Percentiles rank a stretch among this genome's conserved stretches.
These are phyloP conservation scores for Rhynchosporium agropyri DNA, from an alignment of 2,329 filamentous ascomycete species.

Conservation along the genomic window DNA sequence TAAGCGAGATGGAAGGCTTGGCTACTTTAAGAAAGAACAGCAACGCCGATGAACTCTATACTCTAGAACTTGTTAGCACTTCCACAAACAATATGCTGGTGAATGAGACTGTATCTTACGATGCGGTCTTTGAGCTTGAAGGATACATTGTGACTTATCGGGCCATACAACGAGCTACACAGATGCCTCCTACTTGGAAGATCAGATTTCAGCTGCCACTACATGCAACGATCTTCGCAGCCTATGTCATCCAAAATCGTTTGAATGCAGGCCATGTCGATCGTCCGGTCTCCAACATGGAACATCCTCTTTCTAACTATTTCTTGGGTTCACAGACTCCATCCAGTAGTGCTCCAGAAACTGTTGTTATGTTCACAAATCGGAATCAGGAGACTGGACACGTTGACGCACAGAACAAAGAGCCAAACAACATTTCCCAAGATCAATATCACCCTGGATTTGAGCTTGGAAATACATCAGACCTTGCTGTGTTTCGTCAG, in stretches of 20 bases:
- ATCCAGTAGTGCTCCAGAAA: constrained; percentile 2
- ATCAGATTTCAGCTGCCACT: constrained; percentile 24
- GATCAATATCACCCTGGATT: neutral
- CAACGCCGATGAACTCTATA: constrained; percentile 1
- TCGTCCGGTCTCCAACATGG: constrained; percentile 2
- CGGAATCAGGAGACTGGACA: neutral
- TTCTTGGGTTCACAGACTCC: neutral
- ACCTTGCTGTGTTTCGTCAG: neutral
- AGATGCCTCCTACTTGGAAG: constrained; percentile 20
- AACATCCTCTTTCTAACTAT: neutral
- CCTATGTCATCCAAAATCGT: neutral
- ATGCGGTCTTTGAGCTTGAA: constrained; percentile 6
- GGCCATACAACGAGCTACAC: constrained; percentile 1
- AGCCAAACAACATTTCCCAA: neutral
- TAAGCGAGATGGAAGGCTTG: constrained; percentile 3
- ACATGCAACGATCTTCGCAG: constrained; percentile 12
- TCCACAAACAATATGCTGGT: constrained; percentile 10
- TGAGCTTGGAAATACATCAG: neutral
- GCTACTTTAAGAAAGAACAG: constrained; percentile 10
- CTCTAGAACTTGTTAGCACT: constrained; percentile 4
- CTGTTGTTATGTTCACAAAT: neutral
- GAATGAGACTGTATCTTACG: constrained; percentile 16
- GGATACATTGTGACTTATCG: constrained; percentile 19
- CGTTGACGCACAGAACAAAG: neutral
- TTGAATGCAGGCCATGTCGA: neutral